A percentile compares a stretch with the other conserved stretches of the same genome.
phyloP scores from a whole-genome alignment of 148 eudicot species.

The Pharnaceum exiguum region DNA sequence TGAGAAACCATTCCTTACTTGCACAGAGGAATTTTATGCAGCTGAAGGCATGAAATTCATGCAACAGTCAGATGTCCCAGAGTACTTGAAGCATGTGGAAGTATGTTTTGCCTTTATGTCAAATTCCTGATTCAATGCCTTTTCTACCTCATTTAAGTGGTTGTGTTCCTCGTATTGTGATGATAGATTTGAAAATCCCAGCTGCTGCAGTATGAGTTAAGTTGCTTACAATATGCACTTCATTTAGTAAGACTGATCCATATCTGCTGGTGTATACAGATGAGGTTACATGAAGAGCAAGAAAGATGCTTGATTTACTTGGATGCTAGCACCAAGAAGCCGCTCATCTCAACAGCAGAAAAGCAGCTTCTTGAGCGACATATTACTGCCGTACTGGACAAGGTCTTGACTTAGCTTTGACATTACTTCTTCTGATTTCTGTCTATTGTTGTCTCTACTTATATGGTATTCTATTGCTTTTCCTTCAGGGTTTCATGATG shows the following conservation, averaged over 20 bases:
- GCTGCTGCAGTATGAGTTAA: not conserved
- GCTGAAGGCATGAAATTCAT: conserved; percentile 90
- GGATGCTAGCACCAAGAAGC: conserved; percentile 84
- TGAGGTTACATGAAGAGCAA: conserved; percentile 87
- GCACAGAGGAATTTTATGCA: conserved; percentile 91
- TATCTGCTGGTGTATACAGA: conserved; percentile 63
- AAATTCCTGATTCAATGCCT: not conserved
- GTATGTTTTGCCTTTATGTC: conserved; percentile 31
- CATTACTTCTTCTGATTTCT: not conserved
- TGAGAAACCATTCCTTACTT: conserved; percentile 87
- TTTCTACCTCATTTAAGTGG: not conserved
- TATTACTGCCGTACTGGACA: conserved; percentile 82
- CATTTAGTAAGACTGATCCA: conserved; percentile 3
- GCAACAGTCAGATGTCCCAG: conserved; percentile 97
- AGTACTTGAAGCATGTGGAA: conserved; percentile 93
- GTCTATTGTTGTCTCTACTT: not conserved
- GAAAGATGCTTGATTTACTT: conserved; percentile 84
- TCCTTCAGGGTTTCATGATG: conserved; percentile 72
- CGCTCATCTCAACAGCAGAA: conserved; percentile 80
- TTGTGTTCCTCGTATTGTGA: not conserved
- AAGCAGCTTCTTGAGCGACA: conserved; percentile 88
- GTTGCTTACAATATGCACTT: not conserved
- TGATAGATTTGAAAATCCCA: not conserved
- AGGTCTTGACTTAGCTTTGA: conserved; percentile 43
- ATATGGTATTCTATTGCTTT: conserved; percentile 6